Evolutionary conservation across 305 asterid species (phyloP).

Genomic region (Fraxinus sp.): DNA sequence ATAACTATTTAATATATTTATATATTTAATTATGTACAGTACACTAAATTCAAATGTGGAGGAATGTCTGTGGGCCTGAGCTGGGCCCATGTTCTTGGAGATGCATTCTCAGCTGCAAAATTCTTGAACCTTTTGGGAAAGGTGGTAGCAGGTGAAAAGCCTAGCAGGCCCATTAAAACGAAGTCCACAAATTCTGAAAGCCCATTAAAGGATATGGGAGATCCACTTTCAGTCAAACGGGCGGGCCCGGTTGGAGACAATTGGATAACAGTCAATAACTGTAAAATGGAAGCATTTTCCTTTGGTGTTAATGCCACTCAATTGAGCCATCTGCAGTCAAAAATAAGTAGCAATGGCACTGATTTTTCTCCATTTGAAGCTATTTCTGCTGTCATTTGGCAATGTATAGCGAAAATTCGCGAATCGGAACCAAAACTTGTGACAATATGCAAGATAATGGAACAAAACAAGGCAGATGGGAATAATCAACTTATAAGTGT

Average conservation of each 20-base stretch:
- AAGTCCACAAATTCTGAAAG: conserved; percentile 17
- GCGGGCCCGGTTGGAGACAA: conserved; percentile 70
- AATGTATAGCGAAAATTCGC: conserved; percentile 43
- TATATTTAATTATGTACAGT: conserved; percentile 28
- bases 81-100: conserved; percentile 92
- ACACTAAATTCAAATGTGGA: conserved; percentile 79
- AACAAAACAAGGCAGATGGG: conserved; percentile 12
- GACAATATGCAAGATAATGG: conserved; percentile 47
- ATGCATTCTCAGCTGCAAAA: conserved; percentile 57
- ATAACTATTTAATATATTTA: no score
- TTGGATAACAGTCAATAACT: conserved; percentile 43
- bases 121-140: conserved; percentile 47
- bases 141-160: conserved; percentile 30
- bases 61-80: conserved; percentile 73
- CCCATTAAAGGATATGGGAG: conserved; percentile 20
- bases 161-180: conserved; percentile 23
- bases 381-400: conserved; percentile 63
- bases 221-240: conserved; percentile 59
- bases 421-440: conserved; percentile 45
- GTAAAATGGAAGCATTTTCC: conserved; percentile 54
- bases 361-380: conserved; percentile 51
- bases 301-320: conserved; percentile 41
- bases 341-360: conserved; percentile 19
- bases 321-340: conserved; percentile 42
- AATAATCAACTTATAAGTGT: conserved; percentile 45